These are phyloP conservation scores for Colletotrichum sp. DNA, from an alignment of 2,329 filamentous ascomycete genomes.

Conservation along the genomic window DNA sequence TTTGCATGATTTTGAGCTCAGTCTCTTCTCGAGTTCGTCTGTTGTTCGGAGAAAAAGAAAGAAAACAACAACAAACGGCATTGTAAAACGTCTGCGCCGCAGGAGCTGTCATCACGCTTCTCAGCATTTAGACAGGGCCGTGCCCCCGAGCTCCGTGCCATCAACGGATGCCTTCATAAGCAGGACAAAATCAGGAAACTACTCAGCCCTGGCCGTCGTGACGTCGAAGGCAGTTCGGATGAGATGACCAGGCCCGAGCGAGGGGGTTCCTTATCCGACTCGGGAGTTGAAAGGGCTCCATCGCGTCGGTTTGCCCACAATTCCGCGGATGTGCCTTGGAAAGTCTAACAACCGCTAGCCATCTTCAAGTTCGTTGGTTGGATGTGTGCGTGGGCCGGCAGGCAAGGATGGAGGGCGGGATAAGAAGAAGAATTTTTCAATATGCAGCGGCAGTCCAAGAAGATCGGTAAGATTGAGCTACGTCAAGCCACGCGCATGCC, in stretches of 20 bases:
- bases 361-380: neutral
- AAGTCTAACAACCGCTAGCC: neutral
- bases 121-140: neutral
- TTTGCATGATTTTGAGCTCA: neutral
- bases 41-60: neutral
- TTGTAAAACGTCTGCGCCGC: neutral
- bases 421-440: neutral
- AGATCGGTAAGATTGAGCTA: neutral
- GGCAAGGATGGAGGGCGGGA: neutral
- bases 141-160: neutral
- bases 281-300: neutral
- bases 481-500: neutral
- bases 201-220: neutral
- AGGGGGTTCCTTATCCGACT: neutral
- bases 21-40: neutral
- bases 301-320: neutral
- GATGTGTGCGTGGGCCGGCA: neutral
- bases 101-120: neutral
- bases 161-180: neutral
- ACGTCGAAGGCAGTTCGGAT: neutral
- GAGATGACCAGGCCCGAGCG: neutral
- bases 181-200: neutral
- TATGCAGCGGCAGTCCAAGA: neutral
- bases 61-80: neutral
- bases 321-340: neutral